These are phyloP conservation scores for Penicillium cosmopolitanum DNA, from an alignment of 495 filamentous ascomycete species.

Conservation along the genomic window DNA sequence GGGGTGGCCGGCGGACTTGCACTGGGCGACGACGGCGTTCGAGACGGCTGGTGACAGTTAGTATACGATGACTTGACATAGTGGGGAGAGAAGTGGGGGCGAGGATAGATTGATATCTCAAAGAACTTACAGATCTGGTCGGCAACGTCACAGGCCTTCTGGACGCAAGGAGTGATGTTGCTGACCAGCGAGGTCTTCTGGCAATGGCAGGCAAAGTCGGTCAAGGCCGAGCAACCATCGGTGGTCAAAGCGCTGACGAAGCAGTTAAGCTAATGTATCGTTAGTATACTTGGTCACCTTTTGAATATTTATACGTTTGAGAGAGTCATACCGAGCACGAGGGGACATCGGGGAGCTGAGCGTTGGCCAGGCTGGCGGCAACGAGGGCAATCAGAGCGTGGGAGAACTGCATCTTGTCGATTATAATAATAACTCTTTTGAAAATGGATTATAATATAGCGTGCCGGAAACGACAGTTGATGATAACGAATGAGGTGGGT, in stretches of 20 bases:
- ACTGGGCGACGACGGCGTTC: slow-evolving; percentile 38
- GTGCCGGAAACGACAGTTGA: slow-evolving; percentile 34
- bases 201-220: slow-evolving; percentile 58
- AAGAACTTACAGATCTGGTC: slow-evolving; percentile 45
- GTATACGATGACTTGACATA: not conserved
- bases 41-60: slow-evolving; percentile 36
- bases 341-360: slow-evolving; percentile 47
- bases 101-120: not conserved
- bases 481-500: slow-evolving; percentile 27
- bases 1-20: slow-evolving; percentile 41
- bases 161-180: slow-evolving; percentile 48
- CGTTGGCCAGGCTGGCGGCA: slow-evolving; percentile 40
- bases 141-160: slow-evolving; percentile 39
- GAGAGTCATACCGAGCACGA: slow-evolving; percentile 46
- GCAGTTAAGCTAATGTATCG: slow-evolving; percentile 41
- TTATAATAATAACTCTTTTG: slow-evolving; percentile 6
- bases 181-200: slow-evolving; percentile 45
- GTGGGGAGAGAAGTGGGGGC: not conserved
- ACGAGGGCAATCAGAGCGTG: slow-evolving; percentile 38
- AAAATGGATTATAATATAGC: slow-evolving; percentile 2
- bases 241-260: slow-evolving; percentile 41
- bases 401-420: slow-evolving; percentile 47
- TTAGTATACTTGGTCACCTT: not conserved
- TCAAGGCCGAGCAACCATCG: slow-evolving; percentile 49
- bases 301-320: not conserved